Conservation (phyloP, 192 early-diverging fungal species). For the Borealophlyctis nickersoniae region DNA sequence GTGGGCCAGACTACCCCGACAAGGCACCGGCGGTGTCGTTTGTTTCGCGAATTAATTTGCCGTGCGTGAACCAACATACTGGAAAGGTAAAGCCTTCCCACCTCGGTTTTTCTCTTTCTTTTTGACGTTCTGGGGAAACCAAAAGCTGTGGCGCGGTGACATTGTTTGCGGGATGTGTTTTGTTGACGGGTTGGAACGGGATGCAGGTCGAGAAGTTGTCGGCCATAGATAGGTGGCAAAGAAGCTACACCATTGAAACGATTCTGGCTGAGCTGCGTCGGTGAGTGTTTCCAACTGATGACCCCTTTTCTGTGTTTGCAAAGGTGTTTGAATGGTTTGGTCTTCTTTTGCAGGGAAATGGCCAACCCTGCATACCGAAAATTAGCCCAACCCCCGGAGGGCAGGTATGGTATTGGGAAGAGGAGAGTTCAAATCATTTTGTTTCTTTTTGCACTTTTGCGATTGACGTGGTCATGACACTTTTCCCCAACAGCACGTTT, state of each 20-base stretch:
- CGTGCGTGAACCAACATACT: conserved; percentile 76
- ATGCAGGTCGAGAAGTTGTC: conserved; percentile 71
- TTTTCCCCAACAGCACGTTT: too few species aligned
- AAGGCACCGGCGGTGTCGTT: conserved; percentile 76
- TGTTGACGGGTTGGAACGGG: too few species aligned
- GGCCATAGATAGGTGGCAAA: conserved; percentile 84
- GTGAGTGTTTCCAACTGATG: conserved; percentile 40
- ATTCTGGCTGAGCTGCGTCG: conserved; percentile 78
- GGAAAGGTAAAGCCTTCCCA: conserved; percentile 69
- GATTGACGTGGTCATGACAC: too few species aligned
- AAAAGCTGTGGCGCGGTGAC: too few species aligned
- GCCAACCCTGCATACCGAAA: conserved; percentile 76
- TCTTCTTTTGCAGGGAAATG: conserved; percentile 70
- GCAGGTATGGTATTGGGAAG: too few species aligned
- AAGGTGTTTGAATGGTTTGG: too few species aligned
- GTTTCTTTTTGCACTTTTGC: too few species aligned
- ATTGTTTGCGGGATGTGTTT: too few species aligned
- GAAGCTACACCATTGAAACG: conserved; percentile 71
- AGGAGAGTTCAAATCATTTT: too few species aligned
- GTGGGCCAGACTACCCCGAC: conserved; percentile 85
- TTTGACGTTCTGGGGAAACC: too few species aligned
- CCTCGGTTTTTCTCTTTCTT: too few species aligned
- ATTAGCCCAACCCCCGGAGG: conserved; percentile 86
- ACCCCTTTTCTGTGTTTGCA: conserved; percentile 1
- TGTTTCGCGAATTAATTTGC: conserved; percentile 78